These are phyloP conservation scores for Hypoxylon sp. DNA, from an alignment of 2,329 filamentous ascomycete species.

Conservation along the genomic window DNA sequence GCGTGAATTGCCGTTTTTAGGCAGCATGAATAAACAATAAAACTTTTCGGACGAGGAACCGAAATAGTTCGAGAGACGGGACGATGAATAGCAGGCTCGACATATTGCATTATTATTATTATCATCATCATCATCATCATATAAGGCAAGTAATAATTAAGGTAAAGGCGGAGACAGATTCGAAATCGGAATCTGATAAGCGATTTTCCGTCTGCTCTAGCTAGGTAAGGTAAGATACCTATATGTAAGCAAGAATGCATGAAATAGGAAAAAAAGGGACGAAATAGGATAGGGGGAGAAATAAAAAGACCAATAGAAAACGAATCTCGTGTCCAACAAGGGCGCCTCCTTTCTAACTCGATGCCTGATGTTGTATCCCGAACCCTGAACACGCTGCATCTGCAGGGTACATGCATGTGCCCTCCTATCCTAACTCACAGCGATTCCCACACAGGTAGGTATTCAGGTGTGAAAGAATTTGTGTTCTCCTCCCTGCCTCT, in stretches of 20 bases:
- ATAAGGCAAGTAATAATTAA: not conserved
- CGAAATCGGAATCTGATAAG: conserved; percentile 18
- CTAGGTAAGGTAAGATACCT: not conserved
- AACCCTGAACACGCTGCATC: conserved; percentile 31
- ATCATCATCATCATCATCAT: not conserved
- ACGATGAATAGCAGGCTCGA: not conserved
- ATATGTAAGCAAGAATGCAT: not conserved
- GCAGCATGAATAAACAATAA: conserved; percentile 9
- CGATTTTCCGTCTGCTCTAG: not conserved
- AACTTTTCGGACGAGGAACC: conserved; percentile 4
- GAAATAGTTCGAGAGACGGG: not conserved
- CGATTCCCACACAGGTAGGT: not conserved
- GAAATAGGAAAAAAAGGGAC: not conserved
- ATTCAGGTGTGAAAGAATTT: not conserved
- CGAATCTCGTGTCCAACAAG: not conserved
- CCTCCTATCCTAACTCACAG: not conserved
- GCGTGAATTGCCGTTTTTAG: conserved; percentile 4
- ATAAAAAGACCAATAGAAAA: conserved; percentile 15
- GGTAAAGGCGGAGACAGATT: conserved; percentile 8
- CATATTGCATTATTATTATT: not conserved
- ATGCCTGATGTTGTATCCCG: conserved; percentile 34
- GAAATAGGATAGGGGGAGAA: conserved; percentile 6
- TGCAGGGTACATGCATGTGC: not conserved
- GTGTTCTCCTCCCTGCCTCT: conserved; percentile 14
- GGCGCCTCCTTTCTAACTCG: conserved; percentile 1